Base-by-base conservation (phyloP, 768 basidiomycete genomes). In the Candolleomyces efflorescens region DNA sequence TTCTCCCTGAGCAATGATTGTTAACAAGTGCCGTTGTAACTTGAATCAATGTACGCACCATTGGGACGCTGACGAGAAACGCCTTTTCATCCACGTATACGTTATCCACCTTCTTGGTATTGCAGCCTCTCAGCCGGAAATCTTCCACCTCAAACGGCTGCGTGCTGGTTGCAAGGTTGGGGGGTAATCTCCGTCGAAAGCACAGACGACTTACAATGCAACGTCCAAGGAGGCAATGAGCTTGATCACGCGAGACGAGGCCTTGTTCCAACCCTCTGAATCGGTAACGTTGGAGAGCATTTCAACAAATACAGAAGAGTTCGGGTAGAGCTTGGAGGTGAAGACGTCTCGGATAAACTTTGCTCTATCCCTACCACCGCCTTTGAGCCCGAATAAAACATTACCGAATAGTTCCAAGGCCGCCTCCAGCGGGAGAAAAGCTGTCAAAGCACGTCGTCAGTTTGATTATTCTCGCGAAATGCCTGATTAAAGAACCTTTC, bases 321-420 rank as follows among this genome's bases (percentile, higher is more conserved):
- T 74, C 18, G 68, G 65, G 54, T 78, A 76, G 4, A 70, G 58
- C 9, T 69, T 67, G 9, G 75, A 62, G 54, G 76, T 67, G 60
- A 87, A 79, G 13, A 85, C 82, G 48, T 81, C 73, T 39, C 75
- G 73, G 52, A 85, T 76, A 60, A 83, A 87, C 36, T 72, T 64
- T 11, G 68, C 61, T 51, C 83, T 75, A 43, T 74, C 71, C 18
- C 59, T 65, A 26, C 68, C 36, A 7, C 12, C 68, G 12, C 55
- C 67, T 50, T 75, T 70, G 4, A 71, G 66, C 12, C 80, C 70
- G 17, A 85, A 83, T 23, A 87, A 67, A 13, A 86, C 69, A 41
- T 79, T 78, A 36, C 79, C 84, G 64, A 86, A 79, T 0, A 88
- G 62, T 53, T 81, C 78, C 44, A 87, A 65, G 3, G 86, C 73